Evolutionary conservation across 108 stramenopile species (phyloP).

Genomic region (Cafeteria roenbergensis): DNA sequence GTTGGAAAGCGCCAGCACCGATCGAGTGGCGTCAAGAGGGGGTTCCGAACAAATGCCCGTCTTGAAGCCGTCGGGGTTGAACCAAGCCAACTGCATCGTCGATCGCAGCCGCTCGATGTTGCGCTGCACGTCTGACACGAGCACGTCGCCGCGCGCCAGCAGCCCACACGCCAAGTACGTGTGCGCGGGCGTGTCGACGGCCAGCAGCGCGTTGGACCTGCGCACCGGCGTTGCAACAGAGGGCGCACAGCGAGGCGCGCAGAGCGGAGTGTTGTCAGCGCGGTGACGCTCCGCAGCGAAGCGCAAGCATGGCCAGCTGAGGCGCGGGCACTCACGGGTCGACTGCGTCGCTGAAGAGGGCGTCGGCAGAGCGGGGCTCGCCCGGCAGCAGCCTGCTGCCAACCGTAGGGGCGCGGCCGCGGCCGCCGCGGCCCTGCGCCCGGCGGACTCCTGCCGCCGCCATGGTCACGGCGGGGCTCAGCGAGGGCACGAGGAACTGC

Average conservation of each 20-base stretch:
- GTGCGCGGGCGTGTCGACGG: slow-evolving; percentile 18
- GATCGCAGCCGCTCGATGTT: slow-evolving; percentile 26
- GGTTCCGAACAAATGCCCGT: slow-evolving; percentile 37
- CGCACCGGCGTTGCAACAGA: slow-evolving; percentile 25
- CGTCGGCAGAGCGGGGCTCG: not conserved
- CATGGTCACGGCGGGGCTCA: not conserved
- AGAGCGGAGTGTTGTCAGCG: no score
- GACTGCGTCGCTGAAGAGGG: not conserved
- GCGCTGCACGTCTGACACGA: slow-evolving; percentile 31
- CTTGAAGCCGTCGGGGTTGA: slow-evolving; percentile 54
- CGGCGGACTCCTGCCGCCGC: not conserved
- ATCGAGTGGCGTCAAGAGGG: slow-evolving; percentile 11
- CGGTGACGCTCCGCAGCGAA: no score
- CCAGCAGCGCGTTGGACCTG: slow-evolving; percentile 25
- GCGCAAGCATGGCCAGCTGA: slow-evolving; percentile 8
- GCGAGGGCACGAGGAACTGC: slow-evolving; percentile 32
- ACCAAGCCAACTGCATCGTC: slow-evolving; percentile 30
- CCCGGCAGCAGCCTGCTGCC: no score
- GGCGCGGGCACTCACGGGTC: not conserved
- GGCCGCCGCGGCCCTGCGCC: not conserved
- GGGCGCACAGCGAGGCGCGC: no score
- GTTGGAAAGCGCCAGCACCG: slow-evolving; percentile 35
- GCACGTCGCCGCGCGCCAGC: slow-evolving; percentile 35
- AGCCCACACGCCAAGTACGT: slow-evolving; percentile 37
- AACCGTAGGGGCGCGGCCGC: not conserved